These are phyloP conservation scores for Andrographis paniculata DNA, from an alignment of 305 asterid genomes.

Conservation along the genomic window DNA sequence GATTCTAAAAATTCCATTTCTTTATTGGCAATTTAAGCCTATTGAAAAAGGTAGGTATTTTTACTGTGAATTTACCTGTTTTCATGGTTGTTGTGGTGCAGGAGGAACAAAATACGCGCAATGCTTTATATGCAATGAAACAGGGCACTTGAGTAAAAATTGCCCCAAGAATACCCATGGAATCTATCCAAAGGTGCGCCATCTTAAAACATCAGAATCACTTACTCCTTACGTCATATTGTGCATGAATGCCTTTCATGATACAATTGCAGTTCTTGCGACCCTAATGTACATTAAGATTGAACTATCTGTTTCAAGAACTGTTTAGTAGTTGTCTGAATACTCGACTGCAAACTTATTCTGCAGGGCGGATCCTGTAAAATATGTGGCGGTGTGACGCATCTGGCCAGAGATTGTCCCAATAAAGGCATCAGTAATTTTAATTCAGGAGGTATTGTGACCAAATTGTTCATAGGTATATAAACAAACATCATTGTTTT, in stretches of 20 bases:
- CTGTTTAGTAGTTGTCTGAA: too few species aligned
- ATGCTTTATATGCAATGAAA: conserved; percentile 84
- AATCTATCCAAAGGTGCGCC: conserved; percentile 76
- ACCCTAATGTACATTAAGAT: too few species aligned
- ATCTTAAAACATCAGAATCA: too few species aligned
- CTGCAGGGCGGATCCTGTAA: conserved; percentile 90
- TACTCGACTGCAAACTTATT: conserved; percentile 8
- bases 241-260: too few species aligned
- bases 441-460: conserved; percentile 13
- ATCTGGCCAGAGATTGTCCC: conserved; percentile 85
- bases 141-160: conserved; percentile 89
- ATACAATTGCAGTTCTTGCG: too few species aligned
- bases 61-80: too few species aligned
- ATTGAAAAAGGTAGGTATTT: too few species aligned
- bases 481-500: not conserved
- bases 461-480: not conserved
- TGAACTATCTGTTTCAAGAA: too few species aligned
- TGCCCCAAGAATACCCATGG: conserved; percentile 81
- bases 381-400: conserved; percentile 80
- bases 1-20: too few species aligned
- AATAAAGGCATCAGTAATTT: conserved; percentile 34
- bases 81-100: conserved; percentile 30
- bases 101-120: conserved; percentile 89
- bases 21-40: too few species aligned
- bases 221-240: too few species aligned